Base-by-base conservation (phyloP, 345 rosid species). In the Euphorbia peplus region DNA sequence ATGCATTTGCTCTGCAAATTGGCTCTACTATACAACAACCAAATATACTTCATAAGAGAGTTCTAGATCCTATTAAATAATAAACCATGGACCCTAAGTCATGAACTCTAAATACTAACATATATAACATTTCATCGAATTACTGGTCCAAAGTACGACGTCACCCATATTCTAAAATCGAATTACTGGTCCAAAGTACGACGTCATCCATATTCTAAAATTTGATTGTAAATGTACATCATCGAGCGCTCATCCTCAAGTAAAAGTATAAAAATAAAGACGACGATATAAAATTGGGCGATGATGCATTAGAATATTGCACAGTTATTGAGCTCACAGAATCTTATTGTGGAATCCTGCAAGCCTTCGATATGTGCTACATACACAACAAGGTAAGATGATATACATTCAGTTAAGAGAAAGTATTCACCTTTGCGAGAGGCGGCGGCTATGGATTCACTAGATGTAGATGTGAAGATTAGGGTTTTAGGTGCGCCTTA, bases 301-400 rank as follows among this genome's bases (percentile, higher is more conserved):
- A 22, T 81, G 75, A 74, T 78, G 81, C 72, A 65, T 63, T 39
- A 54, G n/a, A 55, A 74, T 89, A 47, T 89, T 15, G 97, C 97
- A 91, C 96, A 91, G 68, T 32, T 79, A 76, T 87, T 91, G 96
- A 91, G 96, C 90, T 82, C 85, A 47, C 78, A 78, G 93, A 76
- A 76, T 77, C 8, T 51, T n/a, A n/a, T n/a, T 58, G 22, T 12
- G 39, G 64, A 69, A 63, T 54, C 73, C 90, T 66, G 83, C 83
- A 84, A 89, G 82, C 96, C 97, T 91, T 87, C 97, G 96, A 89
- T 77, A 69, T 82, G 93, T 89, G 97, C 44, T 12, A 52, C 3
- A n/a, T 15, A 60, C 8, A 1, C 0, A 6, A 46, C 1, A 32
- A 30, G 10, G 5, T 8, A 26, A 0, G n/a, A 15, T 4, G 39